Base-by-base conservation (phyloP, 2,329 filamentous ascomycete genomes). In the Colletotrichum sp. region DNA sequence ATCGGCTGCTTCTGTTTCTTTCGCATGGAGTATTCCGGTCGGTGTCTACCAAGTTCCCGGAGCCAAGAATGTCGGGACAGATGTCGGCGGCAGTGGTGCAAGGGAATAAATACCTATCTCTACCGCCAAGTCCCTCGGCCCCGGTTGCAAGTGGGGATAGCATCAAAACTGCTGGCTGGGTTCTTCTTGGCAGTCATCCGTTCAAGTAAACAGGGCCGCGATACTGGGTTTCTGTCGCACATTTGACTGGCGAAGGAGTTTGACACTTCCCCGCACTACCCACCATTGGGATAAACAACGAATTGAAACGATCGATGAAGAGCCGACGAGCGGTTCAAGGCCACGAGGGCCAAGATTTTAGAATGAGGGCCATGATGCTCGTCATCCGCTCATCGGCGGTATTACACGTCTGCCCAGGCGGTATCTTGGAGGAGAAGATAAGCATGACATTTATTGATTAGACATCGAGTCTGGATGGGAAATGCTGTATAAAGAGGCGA, bases 41-140 rank as follows among this genome's bases (percentile, higher is more conserved):
- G 70, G 70, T 43, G 55, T 21, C 10, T 21, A 21, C 16, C 28
- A 55, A 18, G 18, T 21, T 62, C 26, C 69, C 64, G 55, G 52
- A 32, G 55, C 70, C 70, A 72, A 72, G 70, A 24, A 48, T 6
- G 16, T 68, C 36, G 55, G 64, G 28, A 15, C 34, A 61, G 9
- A 36, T 13, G 67, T 68, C 64, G 64, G 70, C 55, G 36, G 52
- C 2, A 8, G 21, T 12, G 13, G 1, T 7, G 43, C 21, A 8
- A 56, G 68, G 60, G 28, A 36, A 21, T 64, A 64, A 73, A 73
- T 48, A 65, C 30, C 58, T 73, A 70, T 70, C 71, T 70, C 13
- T 58, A 12, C 43, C 32, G 66, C 71, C 71, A 73, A 73, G 71
- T 18, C 43, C 26, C 8, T 8, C 21, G 34, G 15, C 32, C 32